These are phyloP conservation scores for Leptographium radiaticola DNA, from an alignment of 2,329 filamentous ascomycete genomes.

Conservation along the genomic window DNA sequence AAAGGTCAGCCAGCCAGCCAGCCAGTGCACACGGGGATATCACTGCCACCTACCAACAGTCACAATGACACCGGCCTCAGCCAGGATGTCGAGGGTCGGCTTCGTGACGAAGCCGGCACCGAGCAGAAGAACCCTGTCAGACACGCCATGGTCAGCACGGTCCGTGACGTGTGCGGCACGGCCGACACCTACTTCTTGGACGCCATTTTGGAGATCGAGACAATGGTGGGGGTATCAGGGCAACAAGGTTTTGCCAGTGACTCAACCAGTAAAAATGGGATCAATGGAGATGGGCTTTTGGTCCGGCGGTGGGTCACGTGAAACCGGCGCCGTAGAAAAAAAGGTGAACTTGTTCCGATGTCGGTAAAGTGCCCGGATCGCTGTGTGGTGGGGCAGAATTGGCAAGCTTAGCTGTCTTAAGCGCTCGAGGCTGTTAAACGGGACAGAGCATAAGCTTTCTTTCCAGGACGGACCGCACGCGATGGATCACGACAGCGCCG, in stretches of 20 bases:
- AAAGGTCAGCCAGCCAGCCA: neutral
- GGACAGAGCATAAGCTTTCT: neutral
- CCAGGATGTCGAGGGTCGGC: constrained; percentile 52
- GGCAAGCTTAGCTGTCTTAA: neutral
- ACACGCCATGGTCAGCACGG: neutral
- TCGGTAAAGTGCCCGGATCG: neutral
- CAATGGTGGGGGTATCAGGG: neutral
- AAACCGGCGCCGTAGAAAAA: neutral
- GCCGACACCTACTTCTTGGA: constrained; percentile 5
- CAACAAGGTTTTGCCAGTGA: neutral
- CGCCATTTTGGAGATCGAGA: constrained; percentile 5
- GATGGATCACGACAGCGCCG: neutral
- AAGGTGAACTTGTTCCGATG: neutral
- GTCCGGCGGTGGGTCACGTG: neutral
- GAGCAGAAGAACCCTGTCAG: constrained; percentile 27
- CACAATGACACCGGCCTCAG: constrained; percentile 45
- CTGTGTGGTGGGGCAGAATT: neutral
- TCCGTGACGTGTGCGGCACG: neutral
- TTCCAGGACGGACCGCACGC: neutral
- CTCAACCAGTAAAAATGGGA: neutral
- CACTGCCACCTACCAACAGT: constrained; percentile 42
- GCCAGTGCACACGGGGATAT: neutral
- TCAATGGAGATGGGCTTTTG: neutral
- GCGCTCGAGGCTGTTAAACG: neutral
- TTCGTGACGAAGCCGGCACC: constrained; percentile 46